Evolutionary conservation across 1,284 basidiomycete genomes (phyloP), one percentile per base, ranked within the genome.

Genomic region (Irpex lacteus): DNA sequence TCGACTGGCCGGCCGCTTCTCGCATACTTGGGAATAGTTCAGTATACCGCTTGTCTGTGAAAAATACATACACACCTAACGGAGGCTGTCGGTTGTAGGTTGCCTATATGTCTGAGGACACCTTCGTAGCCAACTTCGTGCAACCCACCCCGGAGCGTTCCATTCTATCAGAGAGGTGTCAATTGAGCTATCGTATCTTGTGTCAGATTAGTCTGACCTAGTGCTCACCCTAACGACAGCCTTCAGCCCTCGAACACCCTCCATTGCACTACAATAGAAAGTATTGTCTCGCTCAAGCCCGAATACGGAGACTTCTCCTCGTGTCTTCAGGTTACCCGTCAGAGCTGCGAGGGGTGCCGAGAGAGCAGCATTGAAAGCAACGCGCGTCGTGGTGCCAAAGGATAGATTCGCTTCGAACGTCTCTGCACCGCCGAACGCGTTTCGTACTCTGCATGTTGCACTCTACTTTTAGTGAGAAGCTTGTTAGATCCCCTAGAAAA

Each of bases 361-460:
- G 3, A 91, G 74, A 5, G 86, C 77, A 37, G 87, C 87, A 67
- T 92, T 84, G 75, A 95, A 97, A 0, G 95, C 88, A 62, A 90
- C 88, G 64, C 89, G 87, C 0, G 96, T 99, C 72, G 92, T 91
- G 0, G 96, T 98, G 0, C 96, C 98, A 13, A 93, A 82, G 0
- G 95, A 87, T 1, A 94, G 78, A 65, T 91, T 92, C 5, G 91
- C 92, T 72, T 96, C 92, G 64, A 99, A 80, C 0, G 86, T 86
- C 76, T 99, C 98, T 19, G 91, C 96, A 2, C 95, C 94, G 32
- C 98, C 97, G 70, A 98, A 92, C 4, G 92, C 84, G 76, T 99
- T 99, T 15, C 92, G 84, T 40, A 96, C 78, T 60, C 91, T 87
- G 15, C 86, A 94, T 5, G 91, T 93, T 49, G 90, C 85, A 63